These are phyloP conservation scores for Ophiosphaerella korrae DNA, from an alignment of 2,329 filamentous ascomycete species.

Conservation along the genomic window DNA sequence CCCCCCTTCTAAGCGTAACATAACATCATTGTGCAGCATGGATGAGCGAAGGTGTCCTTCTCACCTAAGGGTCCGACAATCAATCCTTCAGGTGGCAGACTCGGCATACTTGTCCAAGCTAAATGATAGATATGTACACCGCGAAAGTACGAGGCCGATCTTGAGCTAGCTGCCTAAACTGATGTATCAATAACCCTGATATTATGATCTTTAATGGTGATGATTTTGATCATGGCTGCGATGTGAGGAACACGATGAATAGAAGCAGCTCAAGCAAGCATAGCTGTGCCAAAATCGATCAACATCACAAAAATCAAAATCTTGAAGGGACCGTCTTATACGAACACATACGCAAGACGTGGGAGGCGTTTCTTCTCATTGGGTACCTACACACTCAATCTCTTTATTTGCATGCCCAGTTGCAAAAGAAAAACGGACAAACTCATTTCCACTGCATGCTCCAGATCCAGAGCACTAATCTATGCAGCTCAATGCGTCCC, in stretches of 20 bases:
- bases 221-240: too few species aligned
- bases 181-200: too few species aligned
- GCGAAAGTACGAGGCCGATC: constrained; percentile 6
- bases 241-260: too few species aligned
- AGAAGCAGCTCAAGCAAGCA: too few species aligned
- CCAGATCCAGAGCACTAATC: background rate
- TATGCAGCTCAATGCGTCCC: constrained; percentile 1
- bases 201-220: too few species aligned
- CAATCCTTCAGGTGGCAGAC: too few species aligned
- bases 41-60: background rate
- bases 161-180: background rate
- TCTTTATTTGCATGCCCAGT: background rate
- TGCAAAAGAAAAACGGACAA: background rate
- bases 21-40: too few species aligned
- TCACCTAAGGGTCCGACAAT: background rate
- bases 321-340: background rate
- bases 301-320: too few species aligned
- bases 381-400: background rate
- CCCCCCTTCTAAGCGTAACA: too few species aligned
- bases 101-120: too few species aligned
- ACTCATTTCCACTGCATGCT: background rate
- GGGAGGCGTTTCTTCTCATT: background rate
- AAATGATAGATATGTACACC: background rate
- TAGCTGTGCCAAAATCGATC: too few species aligned
- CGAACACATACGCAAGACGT: background rate